Percentiles rank a stretch among this genome's conserved stretches.
Evolutionary conservation across 495 filamentous ascomycete genomes (phyloP).

Genomic region (Trichocladium antarcticum): DNA sequence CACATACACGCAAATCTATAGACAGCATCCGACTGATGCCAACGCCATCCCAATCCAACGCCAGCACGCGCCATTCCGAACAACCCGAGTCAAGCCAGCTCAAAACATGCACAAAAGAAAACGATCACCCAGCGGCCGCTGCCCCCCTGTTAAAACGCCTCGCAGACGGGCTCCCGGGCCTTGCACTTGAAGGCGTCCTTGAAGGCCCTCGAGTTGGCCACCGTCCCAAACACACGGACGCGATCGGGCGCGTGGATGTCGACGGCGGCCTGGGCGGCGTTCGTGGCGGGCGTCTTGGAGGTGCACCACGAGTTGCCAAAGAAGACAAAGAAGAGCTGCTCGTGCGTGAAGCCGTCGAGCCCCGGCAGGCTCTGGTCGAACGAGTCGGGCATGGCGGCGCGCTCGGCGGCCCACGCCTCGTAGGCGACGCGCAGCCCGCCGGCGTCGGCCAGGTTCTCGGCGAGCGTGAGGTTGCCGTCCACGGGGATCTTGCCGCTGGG

Average conservation of each 20-base stretch:
- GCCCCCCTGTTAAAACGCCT: no score
- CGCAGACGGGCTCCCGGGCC: constrained; percentile 52
- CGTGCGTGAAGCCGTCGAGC: constrained; percentile 51
- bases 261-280: constrained; percentile 45
- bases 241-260: constrained; percentile 56
- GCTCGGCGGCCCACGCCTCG: constrained; percentile 43
- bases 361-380: constrained; percentile 50
- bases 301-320: constrained; percentile 61
- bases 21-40: no score
- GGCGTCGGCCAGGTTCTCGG: constrained; percentile 69
- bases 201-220: constrained; percentile 58
- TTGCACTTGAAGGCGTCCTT: constrained; percentile 55
- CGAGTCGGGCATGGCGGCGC: constrained; percentile 28
- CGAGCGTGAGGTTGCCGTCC: constrained; percentile 56
- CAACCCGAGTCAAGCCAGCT: no score
- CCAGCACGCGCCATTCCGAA: no score
- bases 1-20: no score
- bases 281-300: constrained; percentile 47
- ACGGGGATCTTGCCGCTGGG: constrained; percentile 50
- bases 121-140: no score
- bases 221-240: constrained; percentile 50
- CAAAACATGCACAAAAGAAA: no score
- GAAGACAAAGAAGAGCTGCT: constrained; percentile 63
- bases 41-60: no score
- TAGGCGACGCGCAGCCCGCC: constrained; percentile 57